Evolutionary conservation across 306 rosid species (phyloP), one percentile per base, ranked within the genome.

Genomic region (Trichosanthes truncata): DNA sequence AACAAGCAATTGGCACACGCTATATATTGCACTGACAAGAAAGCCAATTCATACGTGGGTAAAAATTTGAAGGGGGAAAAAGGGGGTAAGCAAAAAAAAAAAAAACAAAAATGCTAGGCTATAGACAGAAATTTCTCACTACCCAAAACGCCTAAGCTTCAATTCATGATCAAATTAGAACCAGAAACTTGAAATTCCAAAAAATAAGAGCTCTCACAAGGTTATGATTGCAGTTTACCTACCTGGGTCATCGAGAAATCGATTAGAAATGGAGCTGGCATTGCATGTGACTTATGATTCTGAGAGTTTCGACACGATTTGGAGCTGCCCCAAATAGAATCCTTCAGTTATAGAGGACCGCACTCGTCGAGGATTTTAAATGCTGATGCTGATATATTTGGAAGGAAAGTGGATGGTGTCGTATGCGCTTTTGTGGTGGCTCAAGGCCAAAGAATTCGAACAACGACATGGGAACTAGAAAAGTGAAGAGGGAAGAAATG

Each of bases 221-320:
- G 90, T 84, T 83, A 84, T 88, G 86, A 85, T 86, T 84, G 89
- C 80, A 79, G 89, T 83, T 89, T 84, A 88, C 89, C 89, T 80
- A 91, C 93, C 90, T 87, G 76, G 65, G 73, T 77, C 83, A 81
- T 80, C 21, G 79, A 80, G 80, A 84, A 69, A 85, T 84, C 85
- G 40, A 85, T 55, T 48, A 9, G 43, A 74, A 48, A 74, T 74
- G 26, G 9, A 29, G 43, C 15, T 72, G 57, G 40, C 20, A 17
- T 8, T 13, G 40, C 61, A 74, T 48, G 25, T 15, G 78, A 17
- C 21, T 26, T 17, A 33, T 6, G 78, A 49, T 29, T 18, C 78
- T 4, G 25, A 33, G 60, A 74, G 60, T 48, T 48, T 49, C 17
- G 25, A 49, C 15, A 65, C 72, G 4, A 62, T 13, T 6, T 29